Base-by-base conservation (phyloP, 192 early-diverging fungal genomes). In the Allomyces arbusculus region DNA sequence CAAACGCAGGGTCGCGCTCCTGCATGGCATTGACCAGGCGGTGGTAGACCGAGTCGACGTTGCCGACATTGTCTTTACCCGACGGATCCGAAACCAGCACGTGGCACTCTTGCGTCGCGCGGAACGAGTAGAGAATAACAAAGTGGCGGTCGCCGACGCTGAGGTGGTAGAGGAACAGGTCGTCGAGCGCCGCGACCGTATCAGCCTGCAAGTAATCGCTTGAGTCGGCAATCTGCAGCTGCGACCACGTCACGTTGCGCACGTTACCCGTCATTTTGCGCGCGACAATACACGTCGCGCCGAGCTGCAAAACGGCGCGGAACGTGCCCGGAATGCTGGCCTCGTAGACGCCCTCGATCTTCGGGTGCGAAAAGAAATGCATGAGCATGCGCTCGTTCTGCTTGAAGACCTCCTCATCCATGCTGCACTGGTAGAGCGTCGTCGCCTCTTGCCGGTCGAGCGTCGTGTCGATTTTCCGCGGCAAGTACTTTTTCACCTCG, bases 311-410 rank as follows among this genome's bases (percentile, higher is more conserved):
- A 62, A 99, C 74, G 12, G 89, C 93, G 2, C 92, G 84, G 63
- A 86, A 85, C 62, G 89, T 63, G 5, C 90, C 71, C 19, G 89
- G 86, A 7, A 95, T 72, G 66, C 95, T 86, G 0, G 90, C 87
- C 79, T 99, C 95, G 71, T 99, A 99, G 9, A 95, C 89, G 44
- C 94, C 95, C 66, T 89, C 90, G 28, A 92, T 86, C 25, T 84
- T 77, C 24, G 91, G 87, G 72, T 94, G 86, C 67, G 84, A 89
- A 66, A 95, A 91, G 63, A 95, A 81, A 22, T 80, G 78, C 11
- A 83, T 71, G 75, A 93, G 86, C 67, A 87, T 79, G 66, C 83
- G 84, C 19, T 77, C 73, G 70, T 93, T 82, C 55, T 79, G 77
- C 20, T 78, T 81, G 73, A 84, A 99, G 19, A 86, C 80, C 8